A percentile compares a stretch with the other conserved stretches of the same genome.
These are phyloP conservation scores for Ceratocystis albifundus DNA, from an alignment of 2,329 filamentous ascomycete genomes.

Conservation along the genomic window DNA sequence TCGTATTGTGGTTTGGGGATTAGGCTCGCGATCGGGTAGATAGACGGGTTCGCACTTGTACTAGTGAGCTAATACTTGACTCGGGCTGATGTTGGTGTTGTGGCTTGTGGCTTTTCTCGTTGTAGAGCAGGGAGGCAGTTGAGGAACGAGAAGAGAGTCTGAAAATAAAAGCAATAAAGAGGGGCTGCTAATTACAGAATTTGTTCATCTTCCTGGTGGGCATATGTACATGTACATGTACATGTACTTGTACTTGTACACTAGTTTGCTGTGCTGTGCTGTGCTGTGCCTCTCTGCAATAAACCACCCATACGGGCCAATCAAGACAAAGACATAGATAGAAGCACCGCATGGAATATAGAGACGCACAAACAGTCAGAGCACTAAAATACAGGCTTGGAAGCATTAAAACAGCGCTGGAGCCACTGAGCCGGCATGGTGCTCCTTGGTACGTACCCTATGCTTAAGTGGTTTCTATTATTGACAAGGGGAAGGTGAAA, in stretches of 20 bases:
- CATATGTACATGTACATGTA: neutral
- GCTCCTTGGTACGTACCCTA: neutral
- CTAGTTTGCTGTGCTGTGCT: neutral
- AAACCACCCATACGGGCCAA: neutral
- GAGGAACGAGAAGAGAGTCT: neutral
- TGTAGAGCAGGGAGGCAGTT: neutral
- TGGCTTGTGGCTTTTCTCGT: too few relatives aligned
- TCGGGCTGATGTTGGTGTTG: too few relatives aligned
- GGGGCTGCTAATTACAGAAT: neutral
- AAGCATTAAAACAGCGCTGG: neutral
- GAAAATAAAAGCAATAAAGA: neutral
- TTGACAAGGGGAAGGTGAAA: constrained; percentile 6
- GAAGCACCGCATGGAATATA: neutral
- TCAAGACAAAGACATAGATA: neutral
- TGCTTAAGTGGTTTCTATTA: neutral
- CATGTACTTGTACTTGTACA: neutral
- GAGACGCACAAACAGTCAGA: neutral
- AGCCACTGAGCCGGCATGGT: neutral
- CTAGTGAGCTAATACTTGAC: too few relatives aligned
- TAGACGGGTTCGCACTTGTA: neutral
- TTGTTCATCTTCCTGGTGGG: too few relatives aligned
- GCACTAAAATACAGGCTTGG: neutral
- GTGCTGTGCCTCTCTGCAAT: constrained; percentile 7
- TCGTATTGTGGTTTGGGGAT: constrained; percentile 2
- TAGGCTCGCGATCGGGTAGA: neutral